Percentiles rank a stretch among this genome's conserved stretches.
These are phyloP conservation scores for Fusarium sp. DNA, from an alignment of 2,329 filamentous ascomycete species.

Conservation along the genomic window DNA sequence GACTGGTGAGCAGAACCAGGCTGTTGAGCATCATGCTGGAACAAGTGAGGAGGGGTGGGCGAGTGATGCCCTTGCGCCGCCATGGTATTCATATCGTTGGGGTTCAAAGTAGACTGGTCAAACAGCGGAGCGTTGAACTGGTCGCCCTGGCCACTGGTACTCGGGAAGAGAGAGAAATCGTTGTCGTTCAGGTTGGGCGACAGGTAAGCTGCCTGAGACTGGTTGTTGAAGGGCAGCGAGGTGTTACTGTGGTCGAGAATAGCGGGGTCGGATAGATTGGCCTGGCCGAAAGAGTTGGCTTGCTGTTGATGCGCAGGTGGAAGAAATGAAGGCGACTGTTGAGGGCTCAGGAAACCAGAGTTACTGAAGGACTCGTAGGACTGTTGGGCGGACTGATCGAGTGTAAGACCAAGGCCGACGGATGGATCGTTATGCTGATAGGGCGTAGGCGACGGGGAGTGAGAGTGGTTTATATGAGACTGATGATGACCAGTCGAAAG, in stretches of 20 bases:
- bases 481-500: constrained; percentile 68
- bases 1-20: constrained; percentile 65
- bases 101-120: constrained; percentile 57
- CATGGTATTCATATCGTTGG: constrained; percentile 64
- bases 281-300: constrained; percentile 42
- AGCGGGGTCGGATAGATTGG: constrained; percentile 51
- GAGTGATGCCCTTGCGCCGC: constrained; percentile 66
- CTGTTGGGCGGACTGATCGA: constrained; percentile 61
- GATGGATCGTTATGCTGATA: constrained; percentile 60
- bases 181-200: constrained; percentile 62
- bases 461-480: constrained; percentile 75
- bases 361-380: constrained; percentile 55
- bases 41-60: constrained; percentile 66
- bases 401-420: constrained; percentile 67
- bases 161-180: constrained; percentile 74
- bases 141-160: constrained; percentile 62
- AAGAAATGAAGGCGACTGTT: constrained; percentile 53
- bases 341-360: constrained; percentile 63
- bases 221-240: constrained; percentile 55
- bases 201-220: constrained; percentile 58
- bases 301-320: constrained; percentile 47
- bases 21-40: constrained; percentile 61
- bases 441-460: constrained; percentile 71
- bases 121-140: constrained; percentile 73
- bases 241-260: constrained; percentile 56